Evolutionary conservation across 2,329 filamentous ascomycete genomes (phyloP).

Genomic region (Cylindrodendrum hubeiense): DNA sequence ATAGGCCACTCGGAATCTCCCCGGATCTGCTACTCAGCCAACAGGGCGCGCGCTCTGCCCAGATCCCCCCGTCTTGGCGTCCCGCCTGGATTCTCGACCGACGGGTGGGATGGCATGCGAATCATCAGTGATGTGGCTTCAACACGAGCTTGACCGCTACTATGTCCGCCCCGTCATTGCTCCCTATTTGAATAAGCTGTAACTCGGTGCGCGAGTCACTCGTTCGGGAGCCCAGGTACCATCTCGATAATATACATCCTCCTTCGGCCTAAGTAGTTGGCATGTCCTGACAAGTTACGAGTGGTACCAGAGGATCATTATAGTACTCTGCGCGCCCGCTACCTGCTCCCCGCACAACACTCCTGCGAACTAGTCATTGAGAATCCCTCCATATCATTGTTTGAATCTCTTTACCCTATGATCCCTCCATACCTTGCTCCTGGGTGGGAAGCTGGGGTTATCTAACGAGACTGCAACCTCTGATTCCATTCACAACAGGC

Average conservation of each 20-base stretch:
- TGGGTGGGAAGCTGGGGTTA: slow-evolving; percentile 2
- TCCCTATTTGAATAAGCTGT: not conserved
- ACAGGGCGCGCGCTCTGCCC: no score
- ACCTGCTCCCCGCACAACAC: not conserved
- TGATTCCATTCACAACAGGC: slow-evolving; percentile 1
- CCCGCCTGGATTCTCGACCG: not conserved
- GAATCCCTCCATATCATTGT: not conserved
- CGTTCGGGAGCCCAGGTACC: not conserved
- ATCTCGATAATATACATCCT: slow-evolving; percentile 7
- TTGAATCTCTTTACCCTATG: not conserved
- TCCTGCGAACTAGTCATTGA: not conserved
- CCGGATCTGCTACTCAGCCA: not conserved
- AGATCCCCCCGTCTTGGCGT: slow-evolving; percentile 7
- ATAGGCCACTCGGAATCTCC: slow-evolving; percentile 14
- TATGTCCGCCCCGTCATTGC: slow-evolving; percentile 1
- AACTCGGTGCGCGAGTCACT: not conserved
- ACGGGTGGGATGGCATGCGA: not conserved
- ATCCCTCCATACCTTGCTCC: not conserved
- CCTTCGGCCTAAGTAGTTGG: not conserved
- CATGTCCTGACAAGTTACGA: not conserved
- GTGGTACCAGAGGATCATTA: not conserved
- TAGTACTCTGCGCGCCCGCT: no score
- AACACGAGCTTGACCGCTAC: slow-evolving; percentile 11
- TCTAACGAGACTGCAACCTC: not conserved
- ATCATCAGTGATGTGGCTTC: not conserved